These are phyloP conservation scores for Tolypocladium ovalisporum DNA, from an alignment of 2,329 filamentous ascomycete genomes.

Conservation along the genomic window DNA sequence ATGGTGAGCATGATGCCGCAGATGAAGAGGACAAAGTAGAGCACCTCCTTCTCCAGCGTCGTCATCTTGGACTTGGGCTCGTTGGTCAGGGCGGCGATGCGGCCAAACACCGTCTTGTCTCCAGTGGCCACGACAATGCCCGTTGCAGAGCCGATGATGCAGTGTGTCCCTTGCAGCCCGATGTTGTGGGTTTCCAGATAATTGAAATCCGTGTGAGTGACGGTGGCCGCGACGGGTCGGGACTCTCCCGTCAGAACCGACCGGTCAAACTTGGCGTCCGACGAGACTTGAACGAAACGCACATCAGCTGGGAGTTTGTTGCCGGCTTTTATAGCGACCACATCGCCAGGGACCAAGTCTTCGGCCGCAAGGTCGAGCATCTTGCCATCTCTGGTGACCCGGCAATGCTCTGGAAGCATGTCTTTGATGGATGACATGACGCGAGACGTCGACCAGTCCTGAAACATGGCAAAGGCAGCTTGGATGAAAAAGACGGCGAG, in stretches of 20 bases:
- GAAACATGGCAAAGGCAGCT: conserved; percentile 58
- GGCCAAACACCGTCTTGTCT: conserved; percentile 63
- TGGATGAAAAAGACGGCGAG: conserved; percentile 58
- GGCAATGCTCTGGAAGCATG: conserved; percentile 66
- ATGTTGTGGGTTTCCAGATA: conserved; percentile 70
- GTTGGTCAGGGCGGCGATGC: conserved; percentile 62
- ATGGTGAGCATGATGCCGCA: conserved; percentile 55
- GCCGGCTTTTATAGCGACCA: conserved; percentile 57
- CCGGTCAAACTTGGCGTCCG: conserved; percentile 61
- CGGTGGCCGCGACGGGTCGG: conserved; percentile 48
- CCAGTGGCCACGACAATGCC: conserved; percentile 64
- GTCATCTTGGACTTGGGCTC: conserved; percentile 58
- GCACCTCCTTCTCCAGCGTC: conserved; percentile 59
- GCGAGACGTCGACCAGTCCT: conserved; percentile 65
- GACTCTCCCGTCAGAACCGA: conserved; percentile 64
- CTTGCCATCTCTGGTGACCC: conserved; percentile 49
- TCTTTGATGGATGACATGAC: conserved; percentile 73
- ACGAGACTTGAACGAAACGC: conserved; percentile 56
- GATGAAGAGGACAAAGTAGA: conserved; percentile 63
- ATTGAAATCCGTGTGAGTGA: conserved; percentile 59
- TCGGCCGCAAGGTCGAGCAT: conserved; percentile 37
- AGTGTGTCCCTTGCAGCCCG: conserved; percentile 70
- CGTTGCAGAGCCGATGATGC: conserved; percentile 54
- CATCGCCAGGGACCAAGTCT: conserved; percentile 62
- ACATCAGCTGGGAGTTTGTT: conserved; percentile 67